These are phyloP conservation scores for Colletotrichum eleusines DNA, from an alignment of 2,329 filamentous ascomycete genomes.

Conservation along the genomic window DNA sequence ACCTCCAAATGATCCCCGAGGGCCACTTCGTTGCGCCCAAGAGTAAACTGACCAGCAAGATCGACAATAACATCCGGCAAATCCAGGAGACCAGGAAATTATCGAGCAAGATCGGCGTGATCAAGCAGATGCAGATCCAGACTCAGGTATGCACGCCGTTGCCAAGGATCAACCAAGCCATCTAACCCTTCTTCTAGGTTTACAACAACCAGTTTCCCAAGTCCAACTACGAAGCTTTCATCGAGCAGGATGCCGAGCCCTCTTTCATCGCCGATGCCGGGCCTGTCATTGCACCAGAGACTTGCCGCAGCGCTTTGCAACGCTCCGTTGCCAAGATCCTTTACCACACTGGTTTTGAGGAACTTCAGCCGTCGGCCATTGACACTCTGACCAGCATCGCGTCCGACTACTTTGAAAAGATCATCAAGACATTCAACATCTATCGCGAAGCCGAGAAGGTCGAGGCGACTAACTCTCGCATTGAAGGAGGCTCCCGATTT, in stretches of 20 bases:
- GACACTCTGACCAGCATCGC: conserved; percentile 92
- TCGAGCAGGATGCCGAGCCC: conserved; percentile 87
- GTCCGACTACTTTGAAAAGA: conserved; percentile 88
- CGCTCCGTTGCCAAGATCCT: conserved; percentile 94
- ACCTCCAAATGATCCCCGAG: conserved; percentile 79
- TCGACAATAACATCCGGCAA: conserved; percentile 92
- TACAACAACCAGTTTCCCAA: conserved; percentile 99
- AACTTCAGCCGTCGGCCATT: conserved; percentile 93
- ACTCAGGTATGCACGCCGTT: conserved; percentile 76
- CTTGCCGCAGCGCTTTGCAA: conserved; percentile 86
- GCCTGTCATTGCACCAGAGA: conserved; percentile 85
- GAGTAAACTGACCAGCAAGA: conserved; percentile 79
- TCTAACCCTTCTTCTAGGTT: conserved; percentile 67
- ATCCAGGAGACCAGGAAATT: conserved; percentile 98
- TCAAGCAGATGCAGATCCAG: conserved; percentile 99
- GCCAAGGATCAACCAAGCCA: neutral
- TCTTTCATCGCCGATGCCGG: conserved; percentile 91
- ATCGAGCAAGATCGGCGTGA: conserved; percentile 94
- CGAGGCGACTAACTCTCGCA: conserved; percentile 59
- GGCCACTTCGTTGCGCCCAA: conserved; percentile 82
- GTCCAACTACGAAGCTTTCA: conserved; percentile 90
- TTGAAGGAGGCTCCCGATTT: conserved; percentile 57
- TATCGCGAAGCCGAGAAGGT: conserved; percentile 88
- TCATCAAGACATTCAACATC: conserved; percentile 81
- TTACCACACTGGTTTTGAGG: conserved; percentile 96